Conservation (phyloP, 1,139 yeast species). For the Candida sp. region DNA sequence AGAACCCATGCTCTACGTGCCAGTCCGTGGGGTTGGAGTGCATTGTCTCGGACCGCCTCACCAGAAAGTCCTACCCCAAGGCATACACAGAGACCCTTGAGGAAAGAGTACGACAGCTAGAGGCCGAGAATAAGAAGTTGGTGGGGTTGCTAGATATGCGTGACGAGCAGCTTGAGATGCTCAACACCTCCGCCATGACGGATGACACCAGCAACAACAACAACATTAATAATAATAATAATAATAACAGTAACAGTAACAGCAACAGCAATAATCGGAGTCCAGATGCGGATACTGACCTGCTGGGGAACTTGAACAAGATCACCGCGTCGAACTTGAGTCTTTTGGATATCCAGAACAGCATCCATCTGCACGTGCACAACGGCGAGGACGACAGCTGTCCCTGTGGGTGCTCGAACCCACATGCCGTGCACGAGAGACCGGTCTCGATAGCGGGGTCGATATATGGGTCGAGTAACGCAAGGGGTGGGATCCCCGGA, state of each 20-base stretch:
- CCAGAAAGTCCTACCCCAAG: conserved; percentile 52
- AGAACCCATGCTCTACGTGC: conserved; percentile 53
- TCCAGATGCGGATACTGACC: neutral
- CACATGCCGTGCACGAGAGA: conserved; percentile 60
- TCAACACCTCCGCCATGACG: conserved; percentile 17
- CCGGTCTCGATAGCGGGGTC: conserved; percentile 71
- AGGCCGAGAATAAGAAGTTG: conserved; percentile 46
- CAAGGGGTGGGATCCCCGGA: conserved; percentile 21
- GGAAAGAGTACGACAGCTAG: conserved; percentile 49
- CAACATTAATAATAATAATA: too few species aligned
- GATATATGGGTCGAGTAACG: conserved; percentile 34
- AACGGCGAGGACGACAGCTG: conserved; percentile 47
- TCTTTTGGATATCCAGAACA: conserved; percentile 17
- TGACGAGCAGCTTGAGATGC: conserved; percentile 57
- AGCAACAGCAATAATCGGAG: neutral
- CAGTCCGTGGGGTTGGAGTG: conserved; percentile 48
- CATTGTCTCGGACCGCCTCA: conserved; percentile 48
- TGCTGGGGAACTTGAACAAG: conserved; percentile 9
- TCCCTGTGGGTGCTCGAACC: conserved; percentile 58
- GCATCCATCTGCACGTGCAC: conserved; percentile 26
- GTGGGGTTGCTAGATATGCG: conserved; percentile 58
- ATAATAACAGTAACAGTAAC: too few species aligned
- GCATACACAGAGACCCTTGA: conserved; percentile 54
- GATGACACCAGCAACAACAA: conserved; percentile 1
- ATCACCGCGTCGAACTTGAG: conserved; percentile 22